phyloP scores from a whole-genome alignment of 2,329 filamentous ascomycete genomes.

The Zarea fungicola region DNA sequence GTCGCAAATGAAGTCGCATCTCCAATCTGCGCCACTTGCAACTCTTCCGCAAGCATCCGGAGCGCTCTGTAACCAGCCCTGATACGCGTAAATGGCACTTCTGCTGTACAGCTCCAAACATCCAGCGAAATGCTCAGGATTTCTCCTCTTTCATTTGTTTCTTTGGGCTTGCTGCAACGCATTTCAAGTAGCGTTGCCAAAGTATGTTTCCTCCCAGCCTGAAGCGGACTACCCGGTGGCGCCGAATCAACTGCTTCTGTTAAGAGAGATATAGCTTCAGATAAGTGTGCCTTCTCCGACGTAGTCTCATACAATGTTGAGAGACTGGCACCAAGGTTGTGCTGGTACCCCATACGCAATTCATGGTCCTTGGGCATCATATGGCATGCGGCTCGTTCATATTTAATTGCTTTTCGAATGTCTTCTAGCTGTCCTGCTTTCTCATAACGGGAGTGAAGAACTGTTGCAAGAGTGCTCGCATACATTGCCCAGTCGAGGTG shows the following conservation, averaged over 20 bases:
- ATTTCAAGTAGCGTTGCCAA: background rate
- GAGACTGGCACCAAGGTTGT: conserved; percentile 1
- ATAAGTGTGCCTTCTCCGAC: background rate
- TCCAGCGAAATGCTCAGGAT: background rate
- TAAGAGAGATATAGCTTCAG: background rate
- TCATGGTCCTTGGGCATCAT: background rate
- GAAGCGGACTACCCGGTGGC: background rate
- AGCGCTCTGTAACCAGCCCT: conserved; percentile 9
- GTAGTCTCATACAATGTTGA: background rate
- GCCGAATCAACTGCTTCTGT: background rate
- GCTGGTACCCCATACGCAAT: conserved; percentile 4
- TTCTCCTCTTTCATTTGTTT: background rate
- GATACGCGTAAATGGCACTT: conserved; percentile 12
- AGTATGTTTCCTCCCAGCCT: background rate
- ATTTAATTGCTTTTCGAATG: background rate
- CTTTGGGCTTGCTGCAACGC: background rate
- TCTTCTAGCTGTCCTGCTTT: background rate
- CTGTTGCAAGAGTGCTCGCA: background rate
- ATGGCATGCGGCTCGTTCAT: background rate
- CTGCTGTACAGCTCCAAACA: conserved; percentile 9
- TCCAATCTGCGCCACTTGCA: background rate
- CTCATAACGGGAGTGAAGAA: conserved; percentile 2
- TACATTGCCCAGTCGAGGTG: conserved; percentile 2
- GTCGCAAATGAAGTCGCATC: background rate
- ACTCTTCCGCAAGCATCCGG: conserved; percentile 4